These are phyloP conservation scores for Cornus suecica DNA, from an alignment of 148 eudicot species.

Conservation along the genomic window DNA sequence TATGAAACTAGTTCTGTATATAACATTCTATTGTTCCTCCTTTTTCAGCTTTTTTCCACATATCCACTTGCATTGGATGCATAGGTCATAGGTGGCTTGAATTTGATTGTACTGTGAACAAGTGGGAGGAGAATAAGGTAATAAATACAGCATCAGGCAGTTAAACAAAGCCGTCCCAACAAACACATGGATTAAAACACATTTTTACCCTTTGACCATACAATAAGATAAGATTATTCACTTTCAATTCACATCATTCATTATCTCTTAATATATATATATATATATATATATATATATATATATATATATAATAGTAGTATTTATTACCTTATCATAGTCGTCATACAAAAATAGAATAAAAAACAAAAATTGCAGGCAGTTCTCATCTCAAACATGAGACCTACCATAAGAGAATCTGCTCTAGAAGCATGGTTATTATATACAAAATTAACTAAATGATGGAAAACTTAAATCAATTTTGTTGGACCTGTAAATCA, in stretches of 20 bases:
- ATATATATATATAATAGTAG: too few species aligned
- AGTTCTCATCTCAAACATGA: too few species aligned
- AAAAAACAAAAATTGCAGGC: too few species aligned
- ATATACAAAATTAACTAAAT: neutral
- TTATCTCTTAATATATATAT: too few species aligned
- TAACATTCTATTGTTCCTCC: neutral
- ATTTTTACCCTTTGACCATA: neutral
- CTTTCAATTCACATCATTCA: neutral
- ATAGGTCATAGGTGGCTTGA: neutral
- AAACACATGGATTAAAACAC: neutral
- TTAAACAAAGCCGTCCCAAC: neutral
- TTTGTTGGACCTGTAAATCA: conserved; percentile 1
- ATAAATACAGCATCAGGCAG: neutral
- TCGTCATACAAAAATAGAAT: too few species aligned
- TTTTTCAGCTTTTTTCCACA: neutral
- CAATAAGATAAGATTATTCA: neutral
- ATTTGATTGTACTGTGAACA: too few species aligned
- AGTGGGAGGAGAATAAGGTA: neutral
- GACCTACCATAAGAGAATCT: neutral
- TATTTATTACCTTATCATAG: too few species aligned
- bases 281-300: too few species aligned
- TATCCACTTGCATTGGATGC: neutral
- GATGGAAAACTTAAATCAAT: neutral
- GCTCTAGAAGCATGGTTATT: neutral
- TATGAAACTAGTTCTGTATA: too few species aligned